Conservation (phyloP, 75 land plant species). For the Sequoia sempervirens region DNA sequence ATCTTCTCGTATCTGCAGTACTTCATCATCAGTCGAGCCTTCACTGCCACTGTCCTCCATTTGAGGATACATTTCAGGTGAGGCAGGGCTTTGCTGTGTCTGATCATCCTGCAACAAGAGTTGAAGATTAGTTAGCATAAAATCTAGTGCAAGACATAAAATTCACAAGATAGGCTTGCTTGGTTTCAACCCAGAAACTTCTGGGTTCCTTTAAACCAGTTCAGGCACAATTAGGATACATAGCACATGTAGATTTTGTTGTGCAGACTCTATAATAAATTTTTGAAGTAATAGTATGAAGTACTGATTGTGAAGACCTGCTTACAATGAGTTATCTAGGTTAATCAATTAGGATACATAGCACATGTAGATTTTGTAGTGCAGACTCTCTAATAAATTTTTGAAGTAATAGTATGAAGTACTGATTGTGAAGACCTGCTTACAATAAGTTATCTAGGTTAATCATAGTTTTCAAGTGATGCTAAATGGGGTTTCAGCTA, state of each 20-base stretch:
- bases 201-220: not conserved
- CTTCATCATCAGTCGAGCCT: constrained; percentile 73
- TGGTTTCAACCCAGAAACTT: not conserved
- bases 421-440: not conserved
- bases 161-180: not conserved
- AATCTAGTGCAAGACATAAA: not conserved
- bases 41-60: constrained; percentile 87
- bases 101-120: constrained; percentile 61
- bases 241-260: not conserved
- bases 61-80: constrained; percentile 68
- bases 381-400: too few species aligned
- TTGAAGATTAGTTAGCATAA: not conserved
- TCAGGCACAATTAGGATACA: not conserved
- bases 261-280: not conserved
- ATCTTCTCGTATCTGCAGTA: constrained; percentile 55
- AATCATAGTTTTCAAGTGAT: not conserved
- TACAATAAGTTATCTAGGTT: not conserved
- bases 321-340: too few species aligned
- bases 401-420: too few species aligned
- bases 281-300: not conserved
- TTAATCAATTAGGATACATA: too few species aligned
- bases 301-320: too few species aligned
- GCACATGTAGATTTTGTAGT: too few species aligned
- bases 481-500: not conserved
- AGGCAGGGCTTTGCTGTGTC: constrained; percentile 51